Percentiles rank a stretch among this genome's conserved stretches.
phyloP scores from a whole-genome alignment of 2,329 filamentous ascomycete species.

The Dichotomopilus funicola region DNA sequence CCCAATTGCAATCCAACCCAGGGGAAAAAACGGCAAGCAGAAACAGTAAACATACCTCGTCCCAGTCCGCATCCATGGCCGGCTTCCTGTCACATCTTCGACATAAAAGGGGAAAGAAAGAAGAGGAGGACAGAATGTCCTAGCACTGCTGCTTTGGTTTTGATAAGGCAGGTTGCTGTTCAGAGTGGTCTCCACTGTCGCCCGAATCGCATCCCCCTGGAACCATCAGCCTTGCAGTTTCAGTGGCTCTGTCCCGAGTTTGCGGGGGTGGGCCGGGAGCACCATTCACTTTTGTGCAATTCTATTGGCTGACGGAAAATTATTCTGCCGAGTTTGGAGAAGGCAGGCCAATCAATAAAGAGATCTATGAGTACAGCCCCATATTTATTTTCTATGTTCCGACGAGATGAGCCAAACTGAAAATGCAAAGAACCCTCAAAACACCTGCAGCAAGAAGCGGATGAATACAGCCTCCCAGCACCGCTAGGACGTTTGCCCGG shows the following conservation, averaged over 20 bases:
- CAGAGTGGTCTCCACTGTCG: neutral
- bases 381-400: neutral
- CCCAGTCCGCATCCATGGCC: conserved; percentile 61
- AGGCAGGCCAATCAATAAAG: neutral
- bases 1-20: no score
- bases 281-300: no score
- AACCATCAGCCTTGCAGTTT: conserved; percentile 3
- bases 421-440: no score
- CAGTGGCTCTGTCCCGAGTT: no score
- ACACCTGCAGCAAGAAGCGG: neutral
- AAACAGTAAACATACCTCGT: conserved; percentile 47
- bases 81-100: conserved; percentile 19
- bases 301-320: neutral
- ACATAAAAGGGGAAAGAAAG: neutral
- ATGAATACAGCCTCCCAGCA: neutral
- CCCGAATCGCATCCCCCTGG: neutral
- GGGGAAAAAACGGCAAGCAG: neutral
- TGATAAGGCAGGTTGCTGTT: no score
- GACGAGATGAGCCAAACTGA: no score
- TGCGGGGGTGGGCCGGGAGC: no score
- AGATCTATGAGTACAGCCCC: neutral
- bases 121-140: neutral
- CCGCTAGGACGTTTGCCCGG: neutral
- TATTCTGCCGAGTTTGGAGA: neutral
- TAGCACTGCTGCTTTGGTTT: conserved; percentile 1